Base-by-base conservation (phyloP, 2,329 filamentous ascomycete species). In the Thelonectria blattea region DNA sequence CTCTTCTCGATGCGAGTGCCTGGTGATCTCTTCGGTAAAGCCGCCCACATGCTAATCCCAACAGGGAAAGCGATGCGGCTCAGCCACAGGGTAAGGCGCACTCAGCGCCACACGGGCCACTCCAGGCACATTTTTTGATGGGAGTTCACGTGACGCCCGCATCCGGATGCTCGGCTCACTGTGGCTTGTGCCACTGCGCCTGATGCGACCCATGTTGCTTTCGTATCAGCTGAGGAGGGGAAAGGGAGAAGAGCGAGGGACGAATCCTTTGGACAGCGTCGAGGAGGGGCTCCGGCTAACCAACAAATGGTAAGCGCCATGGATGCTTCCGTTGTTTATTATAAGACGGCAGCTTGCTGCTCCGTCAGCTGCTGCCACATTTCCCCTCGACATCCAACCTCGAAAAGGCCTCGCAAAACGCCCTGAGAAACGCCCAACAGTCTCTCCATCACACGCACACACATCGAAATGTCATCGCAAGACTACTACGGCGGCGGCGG, bases 401-500 rank as follows among this genome's bases (percentile, higher is more conserved):
- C 42, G 18, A 14, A 45, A 11, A 24, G 22, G 17, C 11, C 9
- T 11, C 4, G 9, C 17, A 45, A 14, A 45, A 45, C 42, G 20
- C 45, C 27, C 27, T 10, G 27, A 30, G 27, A 30, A 30, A 7
- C 27, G 27, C 27, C 27, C 27, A 30, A 27, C 20, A 46, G 18
- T 24, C 43, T 10, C 24, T 2, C n/a, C 15, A 15, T n/a, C 11
- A 48, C 17, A 12, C 15, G 45, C 17, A 52, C 37, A 15, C 14
- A 8, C 5, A 47, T 43, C 55, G 66, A 2, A 27, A 79, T 79
- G 77, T 78, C 77, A 10, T 66, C 72, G 46, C 69, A 75, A 56
- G 75, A 78, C 43, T 78, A 77, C 64, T 79, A 78, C 72, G 73
- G 74, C 62, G 68, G 66, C 55, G 68, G 69, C 43, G 68, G 68